Evolutionary conservation across 2,329 filamentous ascomycete genomes (phyloP).

Genomic region (Dothistroma pini): DNA sequence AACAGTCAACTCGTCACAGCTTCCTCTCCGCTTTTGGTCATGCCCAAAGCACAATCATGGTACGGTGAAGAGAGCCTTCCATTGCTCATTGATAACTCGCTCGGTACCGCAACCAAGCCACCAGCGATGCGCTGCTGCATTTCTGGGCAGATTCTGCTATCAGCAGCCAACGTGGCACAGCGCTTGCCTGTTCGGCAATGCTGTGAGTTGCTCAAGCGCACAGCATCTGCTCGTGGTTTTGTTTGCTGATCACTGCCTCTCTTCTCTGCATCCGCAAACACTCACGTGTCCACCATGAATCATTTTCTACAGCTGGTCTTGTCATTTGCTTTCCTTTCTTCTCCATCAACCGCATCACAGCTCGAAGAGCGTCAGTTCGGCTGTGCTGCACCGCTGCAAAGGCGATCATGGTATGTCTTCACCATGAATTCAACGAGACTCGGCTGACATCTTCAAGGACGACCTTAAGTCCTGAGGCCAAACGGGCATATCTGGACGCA

Average conservation of each 20-base stretch:
- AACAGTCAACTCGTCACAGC: neutral
- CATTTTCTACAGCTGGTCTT: neutral
- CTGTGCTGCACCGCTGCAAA: conserved; percentile 7
- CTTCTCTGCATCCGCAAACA: neutral
- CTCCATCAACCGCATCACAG: neutral
- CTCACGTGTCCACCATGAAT: neutral
- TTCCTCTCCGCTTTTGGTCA: neutral
- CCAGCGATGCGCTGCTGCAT: neutral
- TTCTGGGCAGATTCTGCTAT: neutral
- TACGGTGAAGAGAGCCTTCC: neutral
- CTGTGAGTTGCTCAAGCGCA: neutral
- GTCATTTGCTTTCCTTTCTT: neutral
- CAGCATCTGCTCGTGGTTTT: neutral
- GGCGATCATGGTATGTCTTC: conserved; percentile 7
- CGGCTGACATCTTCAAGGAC: conserved; percentile 9
- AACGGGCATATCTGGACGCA: conserved; percentile 18
- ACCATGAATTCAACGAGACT: too few relatives aligned
- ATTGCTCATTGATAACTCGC: neutral
- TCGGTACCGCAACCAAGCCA: neutral
- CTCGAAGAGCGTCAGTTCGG: neutral
- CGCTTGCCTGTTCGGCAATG: neutral
- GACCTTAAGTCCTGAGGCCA: conserved; percentile 15
- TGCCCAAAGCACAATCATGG: neutral
- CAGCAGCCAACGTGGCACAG: neutral
- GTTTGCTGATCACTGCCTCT: neutral